Evolutionary conservation across 75 land plant species (phyloP).

Genomic region (Selaginella moellendorffii): DNA sequence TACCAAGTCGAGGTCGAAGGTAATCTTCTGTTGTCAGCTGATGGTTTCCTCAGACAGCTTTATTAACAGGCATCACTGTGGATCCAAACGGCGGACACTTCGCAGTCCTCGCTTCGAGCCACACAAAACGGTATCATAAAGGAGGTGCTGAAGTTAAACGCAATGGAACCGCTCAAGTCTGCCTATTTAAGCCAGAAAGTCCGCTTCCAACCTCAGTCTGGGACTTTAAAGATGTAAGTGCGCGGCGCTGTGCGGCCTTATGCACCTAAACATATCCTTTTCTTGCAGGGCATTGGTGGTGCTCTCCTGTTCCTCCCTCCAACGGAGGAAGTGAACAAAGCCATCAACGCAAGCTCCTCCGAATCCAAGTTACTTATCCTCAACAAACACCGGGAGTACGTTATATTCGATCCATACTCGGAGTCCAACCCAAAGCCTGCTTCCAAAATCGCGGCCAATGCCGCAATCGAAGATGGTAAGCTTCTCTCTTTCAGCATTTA

Average conservation of each 20-base stretch:
- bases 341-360: not conserved
- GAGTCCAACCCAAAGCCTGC: not conserved
- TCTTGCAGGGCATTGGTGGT: constrained; percentile 15
- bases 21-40: constrained; percentile 4
- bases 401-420: constrained; percentile 15
- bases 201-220: constrained; percentile 57
- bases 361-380: constrained; percentile 8
- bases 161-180: constrained; percentile 21
- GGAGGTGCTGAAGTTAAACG: not conserved
- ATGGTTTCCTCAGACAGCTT: not conserved
- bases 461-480: not conserved
- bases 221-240: constrained; percentile 51
- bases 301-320: constrained; percentile 15
- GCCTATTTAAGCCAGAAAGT: constrained; percentile 34
- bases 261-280: not conserved
- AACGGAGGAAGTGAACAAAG: not conserved
- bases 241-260: not conserved
- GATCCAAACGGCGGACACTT: constrained; percentile 30
- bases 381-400: constrained; percentile 11
- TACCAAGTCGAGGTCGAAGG: constrained; percentile 57
- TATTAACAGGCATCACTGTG: constrained; percentile 40
- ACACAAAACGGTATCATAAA: not conserved
- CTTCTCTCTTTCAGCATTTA: not conserved
- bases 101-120: constrained; percentile 37
- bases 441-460: not conserved